Evolutionary conservation across 495 filamentous ascomycete genomes (phyloP).

Genomic region (Thermochaetoides thermophila): DNA sequence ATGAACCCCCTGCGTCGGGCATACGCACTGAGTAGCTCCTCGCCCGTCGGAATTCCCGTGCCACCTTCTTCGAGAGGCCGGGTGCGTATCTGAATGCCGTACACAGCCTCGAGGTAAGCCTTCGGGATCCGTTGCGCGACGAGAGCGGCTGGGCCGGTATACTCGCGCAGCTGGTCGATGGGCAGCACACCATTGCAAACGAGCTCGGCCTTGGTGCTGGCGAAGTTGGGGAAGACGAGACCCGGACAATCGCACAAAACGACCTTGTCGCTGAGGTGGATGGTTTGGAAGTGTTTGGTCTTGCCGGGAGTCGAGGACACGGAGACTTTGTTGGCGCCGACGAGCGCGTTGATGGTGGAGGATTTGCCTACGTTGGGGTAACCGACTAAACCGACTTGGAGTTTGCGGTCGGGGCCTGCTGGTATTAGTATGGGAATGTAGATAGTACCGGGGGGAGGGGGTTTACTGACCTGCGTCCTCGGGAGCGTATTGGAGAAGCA

Average conservation of each 20-base stretch:
- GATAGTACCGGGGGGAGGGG: neutral
- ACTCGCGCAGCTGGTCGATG: slow-evolving; percentile 93
- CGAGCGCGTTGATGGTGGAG: slow-evolving; percentile 94
- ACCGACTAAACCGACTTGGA: slow-evolving; percentile 84
- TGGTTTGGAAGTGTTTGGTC: slow-evolving; percentile 99
- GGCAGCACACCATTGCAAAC: slow-evolving; percentile 92
- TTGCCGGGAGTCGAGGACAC: slow-evolving; percentile 96
- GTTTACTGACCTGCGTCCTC: slow-evolving; percentile 32
- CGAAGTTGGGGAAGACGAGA: slow-evolving; percentile 97
- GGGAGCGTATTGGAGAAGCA: slow-evolving; percentile 67
- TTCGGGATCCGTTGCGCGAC: slow-evolving; percentile 90
- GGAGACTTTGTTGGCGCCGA: slow-evolving; percentile 95
- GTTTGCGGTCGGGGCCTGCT: slow-evolving; percentile 42
- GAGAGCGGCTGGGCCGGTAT: slow-evolving; percentile 71
- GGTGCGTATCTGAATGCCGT: slow-evolving; percentile 76
- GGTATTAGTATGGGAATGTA: slow-evolving; percentile 10
- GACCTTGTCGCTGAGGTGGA: slow-evolving; percentile 78
- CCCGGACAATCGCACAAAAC: slow-evolving; percentile 97
- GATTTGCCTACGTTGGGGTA: slow-evolving; percentile 99
- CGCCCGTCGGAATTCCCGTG: slow-evolving; percentile 72
- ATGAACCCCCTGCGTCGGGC: slow-evolving; percentile 79
- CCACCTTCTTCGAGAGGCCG: slow-evolving; percentile 87
- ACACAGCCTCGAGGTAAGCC: slow-evolving; percentile 75
- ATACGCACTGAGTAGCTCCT: slow-evolving; percentile 77
- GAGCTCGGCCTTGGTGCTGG: slow-evolving; percentile 88